Base-by-base conservation (phyloP, 2,329 filamentous ascomycete species). In the Aspergillus calidoustus region DNA sequence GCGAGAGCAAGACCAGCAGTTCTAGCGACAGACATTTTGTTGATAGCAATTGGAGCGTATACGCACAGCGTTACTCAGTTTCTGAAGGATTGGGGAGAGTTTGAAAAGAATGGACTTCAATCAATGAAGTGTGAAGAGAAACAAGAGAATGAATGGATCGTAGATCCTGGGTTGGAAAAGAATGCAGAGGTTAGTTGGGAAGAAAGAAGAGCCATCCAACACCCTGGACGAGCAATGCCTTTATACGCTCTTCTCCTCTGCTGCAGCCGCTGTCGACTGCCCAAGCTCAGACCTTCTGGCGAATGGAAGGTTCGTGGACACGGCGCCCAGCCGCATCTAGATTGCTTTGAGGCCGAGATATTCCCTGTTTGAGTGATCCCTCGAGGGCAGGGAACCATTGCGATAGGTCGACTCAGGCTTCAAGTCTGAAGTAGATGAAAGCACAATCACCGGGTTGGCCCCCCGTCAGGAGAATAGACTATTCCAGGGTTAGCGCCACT, bases 21-120 rank as follows among this genome's bases (percentile, higher is more conserved):
- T 68, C 74, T 76, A 61, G 73, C 66, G 54, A 75, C 47, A 69
- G 74, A 73, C 74, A 76, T 76, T 58, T 68, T 71, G 51, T 49
- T 60, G 44, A 30, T 63, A 62, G 57, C 51, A 30, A 60, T 53
- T 62, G 61, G 34, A 50, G 56, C 44, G 43, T 65, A 55, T 66
- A 74, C 72, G 72, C 73, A 68, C 73, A 74, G 73, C 72, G 73
- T 73, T 70, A 55, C 51, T 59, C 60, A 48, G 58, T 60, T 59
- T 56, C 57, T 57, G 64, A 68, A 64, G 57, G 59, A 69, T 62
- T 59, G 62, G 66, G 58, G 72, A 71, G 69, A 70, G 72, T 67
- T 68, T 69, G 61, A 68, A 67, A 71, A 67, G 61, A 69, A 71
- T 57, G 71, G 68, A 71, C 69, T 73, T 74, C 73, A 74, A 57